Evolutionary conservation across 768 basidiomycete genomes (phyloP).

Genomic region (Candolleomyces eurysporus): DNA sequence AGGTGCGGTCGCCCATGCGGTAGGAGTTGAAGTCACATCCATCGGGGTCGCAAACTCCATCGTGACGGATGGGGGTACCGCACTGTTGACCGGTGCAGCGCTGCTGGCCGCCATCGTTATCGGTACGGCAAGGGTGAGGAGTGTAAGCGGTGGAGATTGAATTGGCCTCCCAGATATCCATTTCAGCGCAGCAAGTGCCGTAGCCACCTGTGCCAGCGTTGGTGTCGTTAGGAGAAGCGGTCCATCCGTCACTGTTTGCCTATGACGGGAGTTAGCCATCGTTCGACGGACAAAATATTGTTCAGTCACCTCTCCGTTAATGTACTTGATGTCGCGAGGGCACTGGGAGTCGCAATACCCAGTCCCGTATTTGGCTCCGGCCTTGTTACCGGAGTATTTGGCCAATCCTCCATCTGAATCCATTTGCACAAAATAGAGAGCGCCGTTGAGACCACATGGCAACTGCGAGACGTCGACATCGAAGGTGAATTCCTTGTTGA

Average conservation of each 20-base stretch:
- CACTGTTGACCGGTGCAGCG: constrained; percentile 18
- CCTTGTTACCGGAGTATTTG: constrained; percentile 16
- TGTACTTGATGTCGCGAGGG: constrained; percentile 20
- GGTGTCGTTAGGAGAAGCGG: constrained; percentile 13
- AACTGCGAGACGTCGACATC: constrained; percentile 20
- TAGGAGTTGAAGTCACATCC: constrained; percentile 22
- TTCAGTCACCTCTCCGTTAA: constrained; percentile 15
- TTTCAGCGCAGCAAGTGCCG: constrained; percentile 22
- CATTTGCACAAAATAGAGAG: constrained; percentile 20
- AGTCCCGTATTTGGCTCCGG: constrained; percentile 22
- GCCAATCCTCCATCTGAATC: constrained; percentile 18
- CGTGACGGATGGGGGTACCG: constrained; percentile 12
- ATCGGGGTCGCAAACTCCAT: constrained; percentile 18
- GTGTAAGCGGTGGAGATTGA: constrained; percentile 20
- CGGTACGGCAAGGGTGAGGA: constrained; percentile 18
- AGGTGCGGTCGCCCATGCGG: constrained; percentile 19
- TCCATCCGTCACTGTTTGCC: constrained; percentile 19
- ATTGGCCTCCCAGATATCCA: constrained; percentile 25
- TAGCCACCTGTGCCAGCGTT: constrained; percentile 18
- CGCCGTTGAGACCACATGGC: constrained; percentile 19
- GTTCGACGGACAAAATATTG: neutral
- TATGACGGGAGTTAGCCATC: neutral
- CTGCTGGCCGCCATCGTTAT: constrained; percentile 10
- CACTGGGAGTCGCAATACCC: constrained; percentile 24
- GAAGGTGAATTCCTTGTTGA: constrained; percentile 21